Evolutionary conservation across 495 filamentous ascomycete genomes (phyloP).

Genomic region (Tuber magnatum): DNA sequence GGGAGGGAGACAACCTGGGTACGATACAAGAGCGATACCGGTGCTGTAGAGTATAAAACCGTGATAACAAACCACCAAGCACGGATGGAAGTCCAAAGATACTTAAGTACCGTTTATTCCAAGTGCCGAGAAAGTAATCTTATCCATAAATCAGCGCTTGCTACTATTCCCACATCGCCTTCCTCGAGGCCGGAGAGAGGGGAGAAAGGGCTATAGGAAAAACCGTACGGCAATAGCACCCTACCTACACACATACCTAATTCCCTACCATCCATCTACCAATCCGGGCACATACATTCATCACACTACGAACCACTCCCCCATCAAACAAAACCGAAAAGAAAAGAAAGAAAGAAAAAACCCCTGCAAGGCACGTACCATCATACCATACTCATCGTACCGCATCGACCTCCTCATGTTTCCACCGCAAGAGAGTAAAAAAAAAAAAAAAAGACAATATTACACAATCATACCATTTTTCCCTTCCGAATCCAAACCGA

Average conservation of each 20-base stretch:
- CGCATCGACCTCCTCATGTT: neutral
- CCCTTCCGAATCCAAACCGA: neutral
- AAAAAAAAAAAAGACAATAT: neutral
- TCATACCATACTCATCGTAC: neutral
- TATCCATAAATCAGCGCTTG: neutral
- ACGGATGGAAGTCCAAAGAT: neutral
- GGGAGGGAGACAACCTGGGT: neutral
- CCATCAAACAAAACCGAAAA: neutral
- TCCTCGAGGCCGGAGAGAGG: neutral
- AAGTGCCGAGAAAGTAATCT: neutral
- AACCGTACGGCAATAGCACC: neutral
- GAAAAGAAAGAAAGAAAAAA: neutral
- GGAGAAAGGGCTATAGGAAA: neutral
- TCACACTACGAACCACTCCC: neutral
- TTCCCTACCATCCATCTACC: neutral
- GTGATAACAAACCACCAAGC: neutral
- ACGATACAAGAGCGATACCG: neutral
- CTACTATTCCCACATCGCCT: neutral
- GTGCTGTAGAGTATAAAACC: neutral
- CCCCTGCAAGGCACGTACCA: neutral
- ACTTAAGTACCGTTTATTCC: neutral
- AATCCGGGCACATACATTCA: neutral
- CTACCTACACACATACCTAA: neutral
- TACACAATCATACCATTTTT: neutral
- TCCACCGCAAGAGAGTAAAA: neutral